These are phyloP conservation scores for Microcera coccophila DNA, from an alignment of 2,329 filamentous ascomycete species.

Conservation along the genomic window DNA sequence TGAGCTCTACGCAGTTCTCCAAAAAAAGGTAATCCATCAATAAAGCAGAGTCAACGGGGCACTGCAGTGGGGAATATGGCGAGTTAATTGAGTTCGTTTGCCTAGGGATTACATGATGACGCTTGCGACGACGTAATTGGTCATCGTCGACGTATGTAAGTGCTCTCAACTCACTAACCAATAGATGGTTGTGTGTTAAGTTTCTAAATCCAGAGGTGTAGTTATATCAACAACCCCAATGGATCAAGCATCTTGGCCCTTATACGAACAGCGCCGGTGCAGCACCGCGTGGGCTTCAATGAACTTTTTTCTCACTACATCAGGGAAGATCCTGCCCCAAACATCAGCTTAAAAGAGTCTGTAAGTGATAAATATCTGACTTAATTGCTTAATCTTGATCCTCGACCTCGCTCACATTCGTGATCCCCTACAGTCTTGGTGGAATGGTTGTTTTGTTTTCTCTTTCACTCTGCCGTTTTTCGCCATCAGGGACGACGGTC, in stretches of 20 bases:
- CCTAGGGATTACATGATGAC: neutral
- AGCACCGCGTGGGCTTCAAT: slow-evolving; percentile 1
- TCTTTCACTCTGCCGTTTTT: slow-evolving; percentile 11
- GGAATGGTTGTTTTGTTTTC: slow-evolving; percentile 9
- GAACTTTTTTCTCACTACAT: slow-evolving; percentile 12
- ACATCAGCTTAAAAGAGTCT: slow-evolving; percentile 1
- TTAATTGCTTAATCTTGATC: neutral
- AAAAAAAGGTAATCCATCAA: neutral
- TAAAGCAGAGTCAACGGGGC: too few species aligned
- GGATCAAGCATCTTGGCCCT: slow-evolving; percentile 4
- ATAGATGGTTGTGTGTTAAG: neutral
- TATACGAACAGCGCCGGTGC: slow-evolving; percentile 4
- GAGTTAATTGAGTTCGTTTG: neutral
- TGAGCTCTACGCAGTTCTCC: neutral
- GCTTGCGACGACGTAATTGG: neutral
- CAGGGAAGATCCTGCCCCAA: slow-evolving; percentile 2
- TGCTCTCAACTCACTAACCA: neutral
- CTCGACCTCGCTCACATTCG: neutral
- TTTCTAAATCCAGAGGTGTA: neutral
- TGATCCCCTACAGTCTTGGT: too few species aligned
- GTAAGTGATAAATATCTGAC: too few species aligned
- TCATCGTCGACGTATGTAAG: neutral
- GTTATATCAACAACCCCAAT: slow-evolving; percentile 14
- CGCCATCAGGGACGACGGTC: neutral
- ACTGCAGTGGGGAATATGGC: neutral